phyloP scores from a whole-genome alignment of 345 rosid genomes.

The Hibiscus syriacus region DNA sequence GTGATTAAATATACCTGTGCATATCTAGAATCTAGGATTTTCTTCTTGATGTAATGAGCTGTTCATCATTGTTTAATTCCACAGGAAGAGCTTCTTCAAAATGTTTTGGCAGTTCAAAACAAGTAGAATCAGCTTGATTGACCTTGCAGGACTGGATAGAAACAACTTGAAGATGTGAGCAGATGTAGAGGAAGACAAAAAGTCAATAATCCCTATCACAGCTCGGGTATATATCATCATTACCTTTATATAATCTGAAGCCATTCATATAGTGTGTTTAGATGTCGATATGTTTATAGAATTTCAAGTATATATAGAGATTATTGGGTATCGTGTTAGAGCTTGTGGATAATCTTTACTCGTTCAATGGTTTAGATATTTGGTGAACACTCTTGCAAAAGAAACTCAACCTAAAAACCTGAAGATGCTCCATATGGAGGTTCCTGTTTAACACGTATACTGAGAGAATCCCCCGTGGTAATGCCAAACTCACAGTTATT shows the following conservation, averaged over 20 bases:
- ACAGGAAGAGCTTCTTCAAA: constrained; percentile 74
- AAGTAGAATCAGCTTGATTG: constrained; percentile 84
- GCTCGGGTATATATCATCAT: constrained; percentile 60
- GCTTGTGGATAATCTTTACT: constrained; percentile 6
- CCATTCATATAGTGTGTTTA: too few species aligned
- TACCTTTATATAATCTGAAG: not conserved
- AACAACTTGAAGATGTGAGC: constrained; percentile 54
- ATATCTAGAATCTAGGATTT: not conserved
- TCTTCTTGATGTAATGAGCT: not conserved
- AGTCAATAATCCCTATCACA: constrained; percentile 80
- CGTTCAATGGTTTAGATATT: constrained; percentile 38
- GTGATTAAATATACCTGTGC: not conserved
- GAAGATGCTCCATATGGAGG: constrained; percentile 45
- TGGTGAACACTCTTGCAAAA: constrained; percentile 56
- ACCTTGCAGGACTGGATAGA: constrained; percentile 81
- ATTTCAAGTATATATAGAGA: too few species aligned
- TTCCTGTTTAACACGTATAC: constrained; percentile 70
- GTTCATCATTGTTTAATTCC: not conserved
- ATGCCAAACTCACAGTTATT: too few species aligned
- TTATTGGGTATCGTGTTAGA: not conserved
- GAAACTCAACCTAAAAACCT: constrained; percentile 35
- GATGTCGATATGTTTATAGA: too few species aligned
- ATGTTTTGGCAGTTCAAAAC: constrained; percentile 83
- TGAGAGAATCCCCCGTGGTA: constrained; percentile 73
- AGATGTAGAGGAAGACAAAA: constrained; percentile 60